Base-by-base conservation (phyloP, 768 basidiomycete genomes). In the Boletus pseudopeckii region DNA sequence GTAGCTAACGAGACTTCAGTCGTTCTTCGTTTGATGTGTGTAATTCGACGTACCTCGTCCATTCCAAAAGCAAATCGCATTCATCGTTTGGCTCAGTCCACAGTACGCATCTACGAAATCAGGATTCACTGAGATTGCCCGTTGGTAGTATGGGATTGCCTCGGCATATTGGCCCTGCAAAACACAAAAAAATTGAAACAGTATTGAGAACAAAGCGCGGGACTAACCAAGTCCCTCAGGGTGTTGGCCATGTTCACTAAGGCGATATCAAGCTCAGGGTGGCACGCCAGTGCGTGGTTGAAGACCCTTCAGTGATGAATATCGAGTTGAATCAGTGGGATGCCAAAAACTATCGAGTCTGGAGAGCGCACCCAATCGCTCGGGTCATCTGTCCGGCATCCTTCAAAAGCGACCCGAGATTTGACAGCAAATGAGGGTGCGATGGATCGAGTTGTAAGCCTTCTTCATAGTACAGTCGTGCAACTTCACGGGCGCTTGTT, bases 171-270 rank as follows among this genome's bases (percentile, higher is more conserved):
- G 72, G 18, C 74, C 75, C 77, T 77, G 50, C 36, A 7, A 13
- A 22, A 52, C 6, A 22, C 47, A 26, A 40, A 36, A 34, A 14
- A 15, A 22, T 11, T 11, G 10, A 39, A 40, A 33, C 24, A 7
- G 45, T 30, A 17, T 20, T 17, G 2, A 42, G 28, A 37, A 57
- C 11, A 17, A 40, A 38, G 10, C 5, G 33, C 4, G 18, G 22
- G 32, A 49, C 73, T 40, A 34, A 80, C 79, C 51, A 63, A 64
- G 56, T 80, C 79, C 59, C 79, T 80, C 59, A 80, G 61, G 0
- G 77, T 77, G 62, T 79, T 80, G 17, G 74, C 79, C 63, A 80
- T 70, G 50, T 80, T 80, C 15, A 78, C 77, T 10, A 80, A 67
- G 4, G 79, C 79, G 52, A 80, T 75, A 40, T 79, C 80, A 33